Conservation (phyloP, 2,329 filamentous ascomycete genomes). For the Bipolaris cookei region DNA sequence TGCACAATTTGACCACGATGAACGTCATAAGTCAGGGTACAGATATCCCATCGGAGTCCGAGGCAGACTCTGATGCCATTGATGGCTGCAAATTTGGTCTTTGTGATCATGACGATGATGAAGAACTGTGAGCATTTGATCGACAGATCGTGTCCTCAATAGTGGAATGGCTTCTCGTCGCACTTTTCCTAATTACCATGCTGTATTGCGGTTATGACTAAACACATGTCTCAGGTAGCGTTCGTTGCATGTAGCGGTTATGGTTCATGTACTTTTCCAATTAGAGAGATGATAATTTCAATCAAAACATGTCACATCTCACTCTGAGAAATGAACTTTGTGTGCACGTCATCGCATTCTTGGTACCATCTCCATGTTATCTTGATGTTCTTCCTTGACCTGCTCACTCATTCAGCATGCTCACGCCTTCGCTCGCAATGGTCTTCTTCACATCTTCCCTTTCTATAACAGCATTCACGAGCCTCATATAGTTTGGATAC, state of each 20-base stretch:
- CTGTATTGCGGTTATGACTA: too few relatives aligned
- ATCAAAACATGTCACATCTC: neutral
- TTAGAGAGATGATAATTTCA: neutral
- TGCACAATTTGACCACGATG: too few relatives aligned
- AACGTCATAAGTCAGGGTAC: neutral
- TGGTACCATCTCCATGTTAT: too few relatives aligned
- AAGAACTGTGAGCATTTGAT: neutral
- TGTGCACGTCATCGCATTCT: neutral
- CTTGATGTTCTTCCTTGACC: neutral
- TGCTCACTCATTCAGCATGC: neutral
- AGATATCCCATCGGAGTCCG: neutral
- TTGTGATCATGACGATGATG: neutral
- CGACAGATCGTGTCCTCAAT: too few relatives aligned
- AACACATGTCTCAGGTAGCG: too few relatives aligned
- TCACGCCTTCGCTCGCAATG: neutral
- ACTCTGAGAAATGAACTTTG: neutral
- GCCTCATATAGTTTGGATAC: conserved; percentile 24
- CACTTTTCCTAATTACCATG: too few relatives aligned
- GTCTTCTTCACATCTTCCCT: conserved; percentile 14
- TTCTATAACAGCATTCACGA: conserved; percentile 16
- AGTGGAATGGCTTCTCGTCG: too few relatives aligned
- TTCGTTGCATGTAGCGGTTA: neutral
- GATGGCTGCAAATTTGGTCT: neutral
- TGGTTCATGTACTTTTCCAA: neutral
- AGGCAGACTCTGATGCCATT: neutral